Base-by-base conservation (phyloP, 768 basidiomycete species). In the Lepiota venenata region DNA sequence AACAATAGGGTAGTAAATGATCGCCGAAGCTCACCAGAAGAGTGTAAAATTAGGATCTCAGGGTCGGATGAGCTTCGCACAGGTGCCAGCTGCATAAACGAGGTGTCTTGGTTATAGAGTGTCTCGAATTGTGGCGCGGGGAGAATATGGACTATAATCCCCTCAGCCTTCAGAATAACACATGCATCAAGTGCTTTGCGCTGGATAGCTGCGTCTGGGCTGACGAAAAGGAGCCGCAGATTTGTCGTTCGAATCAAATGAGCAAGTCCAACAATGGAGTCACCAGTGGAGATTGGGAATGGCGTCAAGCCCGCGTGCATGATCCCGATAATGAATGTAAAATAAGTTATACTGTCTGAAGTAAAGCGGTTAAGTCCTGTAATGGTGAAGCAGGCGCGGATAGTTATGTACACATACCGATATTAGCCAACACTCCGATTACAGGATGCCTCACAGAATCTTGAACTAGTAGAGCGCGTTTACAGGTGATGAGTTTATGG, bases 251-350 rank as follows among this genome's bases (percentile, higher is more conserved):
- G 60, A 55, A 79, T 64, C 21, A 82, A 66, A 57, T 79, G 72
- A 0, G 76, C 76, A 20, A 76, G 69, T 5, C 77, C 79, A 9
- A 71, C n/a, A n/a, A n/a, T n/a, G n/a, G n/a, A n/a, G n/a, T 63
- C 0, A 74, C 66, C 0, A 77, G 78, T 6, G 75, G n/a, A 75
- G 6, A 75, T 62, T 9, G 73, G 67, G 39, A 73, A 71, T 1
- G 68, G 61, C 4, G 56, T 57, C 48, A 67, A 69, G n/a, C 75
- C 77, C 4, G 76, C 74, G 9, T 71, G 61, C 1, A 75, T 62
- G 43, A 77, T 66, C 6, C 75, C 74, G 5, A 68, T 60, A 29
- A 61, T 56, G 14, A 65, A 51, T 4, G 70, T 65, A 40, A 71
- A 66, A 41, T 74, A 64, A n/a, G 69, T 59, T n/a, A 73, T 43